Evolutionary conservation across 176 grass and related monocot species (phyloP).

Genomic region (Tillandsia fasciculata): DNA sequence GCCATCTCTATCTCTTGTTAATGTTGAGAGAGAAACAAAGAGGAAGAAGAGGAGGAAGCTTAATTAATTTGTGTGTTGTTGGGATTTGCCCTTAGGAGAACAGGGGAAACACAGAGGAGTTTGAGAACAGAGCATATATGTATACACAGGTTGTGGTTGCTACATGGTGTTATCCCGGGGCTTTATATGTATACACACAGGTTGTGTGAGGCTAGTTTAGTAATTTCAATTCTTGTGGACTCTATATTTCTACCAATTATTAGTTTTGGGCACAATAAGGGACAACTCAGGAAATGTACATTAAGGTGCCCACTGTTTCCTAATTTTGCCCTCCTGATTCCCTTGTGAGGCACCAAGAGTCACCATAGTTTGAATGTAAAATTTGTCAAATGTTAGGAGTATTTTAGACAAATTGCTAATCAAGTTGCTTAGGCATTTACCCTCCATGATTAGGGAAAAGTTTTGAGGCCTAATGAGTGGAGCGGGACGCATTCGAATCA

Average conservation of each 20-base stretch:
- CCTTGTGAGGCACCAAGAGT: background rate
- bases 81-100: slow-evolving; percentile 10
- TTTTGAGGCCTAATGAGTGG: too few species aligned
- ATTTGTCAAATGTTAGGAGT: background rate
- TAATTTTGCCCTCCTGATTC: background rate
- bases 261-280: background rate
- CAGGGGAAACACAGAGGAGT: too few species aligned
- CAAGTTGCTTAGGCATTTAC: too few species aligned
- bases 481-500: too few species aligned
- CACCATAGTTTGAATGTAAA: background rate
- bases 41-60: background rate
- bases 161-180: background rate
- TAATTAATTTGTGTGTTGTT: background rate
- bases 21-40: slow-evolving; percentile 28
- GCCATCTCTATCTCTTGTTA: slow-evolving; percentile 35
- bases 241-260: background rate
- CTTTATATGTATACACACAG: background rate
- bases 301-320: background rate
- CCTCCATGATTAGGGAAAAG: too few species aligned
- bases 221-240: background rate
- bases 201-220: background rate
- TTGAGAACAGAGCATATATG: too few species aligned
- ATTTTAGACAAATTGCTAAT: background rate
- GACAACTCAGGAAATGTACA: slow-evolving; percentile 9
- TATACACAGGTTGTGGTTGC: background rate